phyloP scores from a whole-genome alignment of 257 asterid genomes.

The Capsicum chinense region DNA sequence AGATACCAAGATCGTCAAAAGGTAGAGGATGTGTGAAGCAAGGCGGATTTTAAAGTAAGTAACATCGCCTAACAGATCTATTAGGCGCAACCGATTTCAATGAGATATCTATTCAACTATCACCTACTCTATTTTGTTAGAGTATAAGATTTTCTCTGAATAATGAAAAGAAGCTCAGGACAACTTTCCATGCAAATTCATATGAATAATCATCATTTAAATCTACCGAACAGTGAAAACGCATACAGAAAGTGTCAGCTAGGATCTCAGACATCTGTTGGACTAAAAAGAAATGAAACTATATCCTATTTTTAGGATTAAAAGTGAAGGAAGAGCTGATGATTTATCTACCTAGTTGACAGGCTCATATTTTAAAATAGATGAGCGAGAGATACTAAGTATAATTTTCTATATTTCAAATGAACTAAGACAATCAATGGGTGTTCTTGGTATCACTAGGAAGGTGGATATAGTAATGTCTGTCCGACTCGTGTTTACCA shows the following conservation, averaged over 20 bases:
- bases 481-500: not conserved
- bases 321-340: not conserved
- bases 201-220: slow-evolving; percentile 15
- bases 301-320: slow-evolving; percentile 12
- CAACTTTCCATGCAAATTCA: not conserved
- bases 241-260: not conserved
- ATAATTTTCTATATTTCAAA: not conserved
- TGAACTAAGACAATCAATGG: not conserved
- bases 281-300: not conserved
- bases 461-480: not conserved
- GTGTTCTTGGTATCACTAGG: not conserved
- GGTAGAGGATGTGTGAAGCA: not conserved
- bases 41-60: not conserved
- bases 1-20: slow-evolving; percentile 20
- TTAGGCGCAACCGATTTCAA: not conserved
- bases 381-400: not conserved
- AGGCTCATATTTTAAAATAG: not conserved
- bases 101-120: not conserved
- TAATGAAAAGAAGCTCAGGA: not conserved
- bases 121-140: not conserved
- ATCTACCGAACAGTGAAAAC: not conserved
- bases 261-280: not conserved
- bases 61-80: not conserved
- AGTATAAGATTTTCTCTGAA: not conserved
- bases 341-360: not conserved